A percentile compares a stretch with the other conserved stretches of the same genome.
Conservation (phyloP, 371 early-diverging fungal species). For the Gilbertella persicaria region DNA sequence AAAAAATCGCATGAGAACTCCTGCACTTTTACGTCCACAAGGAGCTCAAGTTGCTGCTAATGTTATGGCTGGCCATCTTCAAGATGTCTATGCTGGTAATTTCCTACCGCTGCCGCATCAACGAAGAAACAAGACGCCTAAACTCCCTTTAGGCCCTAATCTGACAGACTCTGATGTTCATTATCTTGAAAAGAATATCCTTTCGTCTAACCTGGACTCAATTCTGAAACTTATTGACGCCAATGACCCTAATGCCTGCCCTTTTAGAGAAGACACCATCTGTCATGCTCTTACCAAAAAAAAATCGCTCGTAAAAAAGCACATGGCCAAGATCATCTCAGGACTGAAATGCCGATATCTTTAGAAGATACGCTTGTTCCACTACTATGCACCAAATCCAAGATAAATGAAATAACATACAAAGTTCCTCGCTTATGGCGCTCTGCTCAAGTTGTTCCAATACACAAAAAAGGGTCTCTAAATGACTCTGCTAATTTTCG, state of each 20-base stretch:
- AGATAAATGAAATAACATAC: no score
- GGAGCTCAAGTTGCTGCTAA: slow-evolving; percentile 6
- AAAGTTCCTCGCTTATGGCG: no score
- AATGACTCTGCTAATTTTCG: slow-evolving; percentile 1
- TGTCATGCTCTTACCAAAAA: background rate
- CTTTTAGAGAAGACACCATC: background rate
- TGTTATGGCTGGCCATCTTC: slow-evolving; percentile 3
- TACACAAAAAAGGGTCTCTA: slow-evolving; percentile 16
- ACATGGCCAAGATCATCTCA: slow-evolving; percentile 24
- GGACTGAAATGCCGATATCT: slow-evolving; percentile 24
- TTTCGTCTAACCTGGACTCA: no score
- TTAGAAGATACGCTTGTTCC: background rate
- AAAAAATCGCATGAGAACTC: no score
- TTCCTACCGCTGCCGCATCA: background rate
- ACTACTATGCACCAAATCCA: no score
- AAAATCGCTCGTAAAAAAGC: slow-evolving; percentile 16
- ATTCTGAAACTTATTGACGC: no score
- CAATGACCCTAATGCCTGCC: background rate
- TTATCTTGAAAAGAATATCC: no score
- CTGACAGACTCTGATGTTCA: background rate
- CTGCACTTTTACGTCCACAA: no score
- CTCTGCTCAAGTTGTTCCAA: slow-evolving; percentile 28
- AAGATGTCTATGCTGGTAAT: background rate
- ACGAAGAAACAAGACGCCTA: background rate
- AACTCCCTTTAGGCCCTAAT: background rate